Evolutionary conservation across 108 stramenopile species (phyloP), one percentile per base, ranked within the genome.

Genomic region (Fistulifera solaris): DNA sequence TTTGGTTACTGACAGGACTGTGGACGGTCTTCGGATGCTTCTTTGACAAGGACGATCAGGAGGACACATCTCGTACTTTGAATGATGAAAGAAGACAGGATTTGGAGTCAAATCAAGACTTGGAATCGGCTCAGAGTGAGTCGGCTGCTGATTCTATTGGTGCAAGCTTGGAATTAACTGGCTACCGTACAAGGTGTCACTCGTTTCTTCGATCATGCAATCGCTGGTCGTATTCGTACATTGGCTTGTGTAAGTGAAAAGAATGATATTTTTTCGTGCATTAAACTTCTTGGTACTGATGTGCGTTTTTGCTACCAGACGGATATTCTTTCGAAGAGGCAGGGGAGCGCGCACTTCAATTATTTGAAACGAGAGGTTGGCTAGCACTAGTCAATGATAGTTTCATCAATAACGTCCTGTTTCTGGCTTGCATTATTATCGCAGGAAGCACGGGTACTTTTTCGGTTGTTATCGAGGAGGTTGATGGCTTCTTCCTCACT

Each of bases 361-460:
- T 95, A 15, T 95, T 95, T 68, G 67, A 75, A 52, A 73, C 78
- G 0, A 68, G 89, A 27, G 89, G 78, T 44, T 87, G 85, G 89
- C 72, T 78, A 46, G 66, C 61, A 44, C 64, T 91, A 22, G 83
- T 84, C 16, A 65, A 61, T 11, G 83, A 91, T 63, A 76, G 80
- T 41, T 52, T 87, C 40, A 76, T 87, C 38, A 52, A 67, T 19
- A 76, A 73, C 58, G 70, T 74, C 2, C 47, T 91, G 61, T 40
- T 50, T 10, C 75, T 85, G 70, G 56, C 78, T 10, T 71, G 65
- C 27, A 56, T 83, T 23, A 62, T 64, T 19, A 76, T 76, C 31
- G 69, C 56, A 10, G 70, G 58, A 25, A 51, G 56, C 41, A 56
- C 64, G 16, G 75, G 70, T 35, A 66, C 50, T 14, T 71, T 87